These are phyloP conservation scores for Zygosaccharomyces kombuchaensis DNA, from an alignment of 805 yeast genomes.

Conservation along the genomic window DNA sequence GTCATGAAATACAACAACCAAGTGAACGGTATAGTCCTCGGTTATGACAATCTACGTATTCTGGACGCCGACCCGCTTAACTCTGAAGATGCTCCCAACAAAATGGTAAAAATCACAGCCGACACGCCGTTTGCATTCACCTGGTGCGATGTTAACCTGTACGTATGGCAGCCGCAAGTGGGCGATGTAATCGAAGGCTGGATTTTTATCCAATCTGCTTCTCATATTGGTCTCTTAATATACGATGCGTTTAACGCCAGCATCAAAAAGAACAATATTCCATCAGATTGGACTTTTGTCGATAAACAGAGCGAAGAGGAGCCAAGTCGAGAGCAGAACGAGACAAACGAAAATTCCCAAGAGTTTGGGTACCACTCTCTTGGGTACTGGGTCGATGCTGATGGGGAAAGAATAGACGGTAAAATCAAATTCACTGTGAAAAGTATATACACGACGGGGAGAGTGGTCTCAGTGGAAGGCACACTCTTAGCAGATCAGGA, in stretches of 20 bases:
- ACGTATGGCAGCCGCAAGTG: conserved; percentile 86
- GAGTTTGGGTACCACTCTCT: conserved; percentile 44
- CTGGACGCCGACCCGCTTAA: conserved; percentile 42
- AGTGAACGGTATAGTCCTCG: conserved; percentile 77
- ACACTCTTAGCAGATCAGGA: conserved; percentile 46
- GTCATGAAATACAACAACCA: conserved; percentile 74
- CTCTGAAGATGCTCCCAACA: conserved; percentile 36
- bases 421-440: conserved; percentile 73
- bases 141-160: conserved; percentile 80
- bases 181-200: conserved; percentile 86
- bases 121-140: conserved; percentile 84
- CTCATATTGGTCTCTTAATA: conserved; percentile 86
- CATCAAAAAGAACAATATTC: conserved; percentile 79
- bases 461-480: conserved; percentile 85
- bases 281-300: conserved; percentile 79
- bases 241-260: conserved; percentile 95
- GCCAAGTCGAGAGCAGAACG: conserved; percentile 14
- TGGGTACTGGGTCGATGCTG: conserved; percentile 85
- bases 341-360: conserved; percentile 16
- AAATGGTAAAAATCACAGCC: conserved; percentile 62
- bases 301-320: conserved; percentile 64
- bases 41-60: conserved; percentile 64
- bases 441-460: conserved; percentile 69
- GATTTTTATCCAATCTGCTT: conserved; percentile 87
- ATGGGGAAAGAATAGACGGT: conserved; percentile 74